Conservation (phyloP, 2,329 filamentous ascomycete genomes). For the Thielaviopsis populi region DNA sequence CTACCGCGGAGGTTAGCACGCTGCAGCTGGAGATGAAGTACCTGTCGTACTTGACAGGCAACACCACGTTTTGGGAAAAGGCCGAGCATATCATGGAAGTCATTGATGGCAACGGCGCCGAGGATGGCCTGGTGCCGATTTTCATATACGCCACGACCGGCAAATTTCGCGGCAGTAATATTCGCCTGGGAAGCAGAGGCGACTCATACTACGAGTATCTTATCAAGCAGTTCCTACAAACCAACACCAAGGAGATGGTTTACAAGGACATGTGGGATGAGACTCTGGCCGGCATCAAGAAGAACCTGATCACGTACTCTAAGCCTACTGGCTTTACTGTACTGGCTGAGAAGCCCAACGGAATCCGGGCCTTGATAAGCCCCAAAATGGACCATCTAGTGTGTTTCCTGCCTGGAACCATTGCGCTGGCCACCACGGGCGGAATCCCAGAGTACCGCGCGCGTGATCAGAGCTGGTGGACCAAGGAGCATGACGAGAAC, state of each 20-base stretch:
- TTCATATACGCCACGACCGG: conserved; percentile 71
- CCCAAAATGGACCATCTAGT: conserved; percentile 98
- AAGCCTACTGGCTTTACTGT: conserved; percentile 69
- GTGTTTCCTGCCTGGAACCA: conserved; percentile 94
- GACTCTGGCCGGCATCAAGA: conserved; percentile 68
- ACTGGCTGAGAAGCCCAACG: conserved; percentile 68
- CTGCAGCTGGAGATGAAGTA: conserved; percentile 97
- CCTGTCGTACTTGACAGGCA: conserved; percentile 82
- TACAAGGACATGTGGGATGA: conserved; percentile 93
- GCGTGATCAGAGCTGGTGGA: conserved; percentile 57
- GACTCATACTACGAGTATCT: conserved; percentile 99
- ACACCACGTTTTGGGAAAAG: conserved; percentile 81
- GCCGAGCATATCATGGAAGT: conserved; percentile 85
- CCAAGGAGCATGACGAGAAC: conserved; percentile 65
- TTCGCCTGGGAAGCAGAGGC: conserved; percentile 81
- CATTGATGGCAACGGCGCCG: conserved; percentile 63
- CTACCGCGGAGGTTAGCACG: conserved; percentile 83
- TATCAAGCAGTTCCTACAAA: conserved; percentile 96
- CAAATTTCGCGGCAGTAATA: conserved; percentile 67
- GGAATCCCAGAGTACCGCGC: conserved; percentile 64
- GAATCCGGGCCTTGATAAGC: conserved; percentile 48
- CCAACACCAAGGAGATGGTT: conserved; percentile 66
- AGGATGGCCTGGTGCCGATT: conserved; percentile 81
- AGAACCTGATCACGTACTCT: conserved; percentile 84
- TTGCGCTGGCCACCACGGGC: conserved; percentile 73